These are phyloP conservation scores for Glycyrrhiza uralensis DNA, from an alignment of 306 rosid species.

Conservation along the genomic window DNA sequence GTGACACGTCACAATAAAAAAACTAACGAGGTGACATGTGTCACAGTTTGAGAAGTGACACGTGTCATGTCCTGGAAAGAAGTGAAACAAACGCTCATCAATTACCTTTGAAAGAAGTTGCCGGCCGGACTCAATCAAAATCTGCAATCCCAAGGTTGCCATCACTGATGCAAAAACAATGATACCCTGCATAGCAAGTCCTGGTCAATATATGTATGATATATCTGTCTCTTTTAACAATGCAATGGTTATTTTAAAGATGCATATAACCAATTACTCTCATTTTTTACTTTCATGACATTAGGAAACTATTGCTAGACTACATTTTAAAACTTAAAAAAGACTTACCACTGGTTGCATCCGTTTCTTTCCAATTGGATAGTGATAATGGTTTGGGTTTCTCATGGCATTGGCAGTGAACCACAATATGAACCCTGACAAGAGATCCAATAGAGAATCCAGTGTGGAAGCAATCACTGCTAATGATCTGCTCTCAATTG, in stretches of 20 bases:
- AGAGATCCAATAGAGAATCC: slow-evolving; percentile 80
- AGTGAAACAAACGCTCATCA: neutral
- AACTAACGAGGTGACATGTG: too few relatives aligned
- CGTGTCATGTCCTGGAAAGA: too few relatives aligned
- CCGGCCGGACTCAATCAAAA: slow-evolving; percentile 53
- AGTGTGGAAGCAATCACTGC: slow-evolving; percentile 82
- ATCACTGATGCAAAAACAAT: slow-evolving; percentile 75
- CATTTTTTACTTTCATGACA: neutral
- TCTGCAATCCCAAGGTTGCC: slow-evolving; percentile 74
- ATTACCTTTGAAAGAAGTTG: slow-evolving; percentile 42
- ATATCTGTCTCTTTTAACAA: neutral
- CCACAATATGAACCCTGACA: slow-evolving; percentile 85
- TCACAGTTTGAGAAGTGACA: too few relatives aligned
- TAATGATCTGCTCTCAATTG: slow-evolving; percentile 62
- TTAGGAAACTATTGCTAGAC: neutral
- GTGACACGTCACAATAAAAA: too few relatives aligned
- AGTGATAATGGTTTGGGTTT: slow-evolving; percentile 60
- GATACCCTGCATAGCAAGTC: slow-evolving; percentile 52
- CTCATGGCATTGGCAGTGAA: slow-evolving; percentile 71
- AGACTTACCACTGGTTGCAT: slow-evolving; percentile 78
- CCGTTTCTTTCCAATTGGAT: slow-evolving; percentile 84
- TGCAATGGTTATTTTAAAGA: neutral
- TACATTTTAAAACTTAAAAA: neutral
- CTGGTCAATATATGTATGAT: neutral
- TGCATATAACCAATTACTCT: neutral